Evolutionary conservation across 2,329 filamentous ascomycete genomes (phyloP).

Genomic region (Pseudocercospora macadamiae): DNA sequence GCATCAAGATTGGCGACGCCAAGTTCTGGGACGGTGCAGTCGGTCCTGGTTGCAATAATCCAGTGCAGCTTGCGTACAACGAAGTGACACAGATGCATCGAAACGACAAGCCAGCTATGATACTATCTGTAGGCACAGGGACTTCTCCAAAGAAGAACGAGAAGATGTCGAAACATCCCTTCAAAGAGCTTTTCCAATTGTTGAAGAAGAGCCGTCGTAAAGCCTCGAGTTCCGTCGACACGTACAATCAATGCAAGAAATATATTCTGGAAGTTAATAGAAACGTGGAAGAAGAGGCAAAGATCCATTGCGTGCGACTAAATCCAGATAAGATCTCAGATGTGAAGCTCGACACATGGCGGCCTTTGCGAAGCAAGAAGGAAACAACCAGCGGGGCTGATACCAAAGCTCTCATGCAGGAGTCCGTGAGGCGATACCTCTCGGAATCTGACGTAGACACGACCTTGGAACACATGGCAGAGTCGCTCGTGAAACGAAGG

Average conservation of each 20-base stretch:
- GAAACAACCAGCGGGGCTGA: neutral
- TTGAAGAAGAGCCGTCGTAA: slow-evolving; percentile 2
- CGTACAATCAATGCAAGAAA: slow-evolving; percentile 8
- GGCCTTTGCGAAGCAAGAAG: neutral
- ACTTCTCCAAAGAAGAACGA: slow-evolving; percentile 3
- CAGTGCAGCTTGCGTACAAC: slow-evolving; percentile 17
- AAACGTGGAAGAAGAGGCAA: neutral
- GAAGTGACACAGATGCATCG: slow-evolving; percentile 24
- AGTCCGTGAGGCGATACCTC: slow-evolving; percentile 7
- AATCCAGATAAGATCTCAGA: slow-evolving; percentile 13
- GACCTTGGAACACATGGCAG: neutral
- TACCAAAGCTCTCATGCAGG: slow-evolving; percentile 17
- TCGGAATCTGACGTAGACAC: neutral
- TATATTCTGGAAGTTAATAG: neutral
- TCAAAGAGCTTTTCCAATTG: slow-evolving; percentile 4
- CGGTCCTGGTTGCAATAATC: slow-evolving; percentile 23
- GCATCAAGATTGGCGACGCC: slow-evolving; percentile 5
- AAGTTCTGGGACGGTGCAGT: slow-evolving; percentile 22
- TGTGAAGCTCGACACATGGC: slow-evolving; percentile 24
- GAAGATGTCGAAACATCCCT: neutral
- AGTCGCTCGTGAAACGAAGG: neutral
- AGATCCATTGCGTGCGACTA: slow-evolving; percentile 17
- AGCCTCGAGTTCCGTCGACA: slow-evolving; percentile 14
- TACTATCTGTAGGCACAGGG: slow-evolving; percentile 26
- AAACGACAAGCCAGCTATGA: slow-evolving; percentile 13